phyloP scores from a whole-genome alignment of 257 asterid genomes.

The Misopates orontium region DNA sequence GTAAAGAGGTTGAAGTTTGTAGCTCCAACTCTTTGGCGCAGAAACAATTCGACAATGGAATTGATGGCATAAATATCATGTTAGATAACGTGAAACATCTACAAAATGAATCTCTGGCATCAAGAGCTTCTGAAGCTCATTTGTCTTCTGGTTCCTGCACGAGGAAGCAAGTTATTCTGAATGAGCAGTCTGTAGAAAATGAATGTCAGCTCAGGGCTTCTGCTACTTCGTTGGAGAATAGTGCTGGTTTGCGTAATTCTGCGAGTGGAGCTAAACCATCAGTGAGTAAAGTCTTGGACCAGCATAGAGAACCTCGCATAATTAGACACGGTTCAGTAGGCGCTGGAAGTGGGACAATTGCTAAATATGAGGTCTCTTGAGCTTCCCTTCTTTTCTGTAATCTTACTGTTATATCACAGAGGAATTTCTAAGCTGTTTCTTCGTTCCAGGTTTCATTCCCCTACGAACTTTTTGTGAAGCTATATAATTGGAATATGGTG shows the following conservation, averaged over 20 bases:
- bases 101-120: constrained; percentile 31
- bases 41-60: constrained; percentile 26
- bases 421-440: constrained; percentile 29
- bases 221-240: constrained; percentile 34
- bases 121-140: constrained; percentile 36
- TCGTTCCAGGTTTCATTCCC: constrained; percentile 67
- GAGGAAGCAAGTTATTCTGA: constrained; percentile 29
- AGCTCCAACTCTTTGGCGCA: constrained; percentile 28
- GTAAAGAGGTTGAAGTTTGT: constrained; percentile 30
- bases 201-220: constrained; percentile 26
- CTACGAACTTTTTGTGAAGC: constrained; percentile 75
- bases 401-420: constrained; percentile 6
- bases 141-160: constrained; percentile 29
- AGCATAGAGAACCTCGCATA: constrained; percentile 41
- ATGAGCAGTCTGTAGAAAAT: constrained; percentile 34
- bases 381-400: constrained; percentile 8
- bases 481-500: constrained; percentile 62
- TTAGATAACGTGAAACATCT: constrained; percentile 33
- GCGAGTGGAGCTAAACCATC: constrained; percentile 39
- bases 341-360: constrained; percentile 34
- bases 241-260: constrained; percentile 28
- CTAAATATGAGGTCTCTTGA: constrained; percentile 45
- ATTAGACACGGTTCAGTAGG: constrained; percentile 37
- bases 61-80: constrained; percentile 29
- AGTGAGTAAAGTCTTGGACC: constrained; percentile 48